Conservation (phyloP, 805 yeast genomes). For the Suhomyces pyralidae region DNA sequence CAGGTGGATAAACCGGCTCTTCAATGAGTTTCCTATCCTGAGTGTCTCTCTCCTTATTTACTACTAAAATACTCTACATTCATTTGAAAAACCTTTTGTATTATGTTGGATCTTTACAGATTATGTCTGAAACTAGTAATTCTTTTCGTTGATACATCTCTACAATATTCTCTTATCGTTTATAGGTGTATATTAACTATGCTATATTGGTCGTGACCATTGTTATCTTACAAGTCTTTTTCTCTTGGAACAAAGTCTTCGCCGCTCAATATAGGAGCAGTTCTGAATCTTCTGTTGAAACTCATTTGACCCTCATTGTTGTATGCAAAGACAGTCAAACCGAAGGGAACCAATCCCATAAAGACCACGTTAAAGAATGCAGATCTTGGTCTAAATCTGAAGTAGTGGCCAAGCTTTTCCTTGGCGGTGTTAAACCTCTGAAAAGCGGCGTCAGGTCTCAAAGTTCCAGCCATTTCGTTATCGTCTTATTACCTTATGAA, state of each 20-base stretch:
- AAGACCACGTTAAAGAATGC: constrained; percentile 31
- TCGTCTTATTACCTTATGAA: background rate
- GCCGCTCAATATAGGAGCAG: constrained; percentile 30
- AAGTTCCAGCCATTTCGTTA: constrained; percentile 39
- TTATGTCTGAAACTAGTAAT: no score
- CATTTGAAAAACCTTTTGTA: no score
- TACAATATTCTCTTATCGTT: background rate
- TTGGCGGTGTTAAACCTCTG: constrained; percentile 42
- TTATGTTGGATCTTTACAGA: no score
- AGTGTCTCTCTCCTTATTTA: no score
- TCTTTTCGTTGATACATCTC: background rate
- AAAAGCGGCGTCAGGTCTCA: constrained; percentile 41
- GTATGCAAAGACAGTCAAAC: constrained; percentile 36
- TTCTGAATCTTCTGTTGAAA: constrained; percentile 35
- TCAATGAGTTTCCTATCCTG: no score
- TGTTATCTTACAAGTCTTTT: constrained; percentile 34
- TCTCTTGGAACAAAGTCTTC: constrained; percentile 43
- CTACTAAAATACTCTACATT: no score
- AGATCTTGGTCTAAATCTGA: constrained; percentile 41
- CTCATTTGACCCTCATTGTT: constrained; percentile 35
- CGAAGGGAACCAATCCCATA: constrained; percentile 40
- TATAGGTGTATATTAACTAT: background rate
- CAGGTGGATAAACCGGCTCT: no score
- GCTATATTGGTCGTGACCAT: background rate
- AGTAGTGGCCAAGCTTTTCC: constrained; percentile 40